Evolutionary conservation across 768 basidiomycete species (phyloP), one percentile per base, ranked within the genome.

Genomic region (Termitomyces sp.): DNA sequence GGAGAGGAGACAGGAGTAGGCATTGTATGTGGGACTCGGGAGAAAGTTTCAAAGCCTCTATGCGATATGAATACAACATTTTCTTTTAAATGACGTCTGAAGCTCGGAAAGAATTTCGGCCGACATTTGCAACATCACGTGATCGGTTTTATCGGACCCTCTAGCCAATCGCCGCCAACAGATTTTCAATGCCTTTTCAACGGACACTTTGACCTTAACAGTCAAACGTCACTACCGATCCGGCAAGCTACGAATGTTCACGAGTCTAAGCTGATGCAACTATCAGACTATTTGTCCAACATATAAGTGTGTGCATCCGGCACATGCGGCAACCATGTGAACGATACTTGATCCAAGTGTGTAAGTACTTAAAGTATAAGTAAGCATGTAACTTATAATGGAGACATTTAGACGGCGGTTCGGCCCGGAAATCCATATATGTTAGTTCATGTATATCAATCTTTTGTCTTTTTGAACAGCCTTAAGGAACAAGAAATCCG

Each of bases 1-100:
- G 93, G 92, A 21, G 78, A 72, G 53, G 71, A 59, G 41, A 73
- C 62, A 28, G 73, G 69, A 51, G 71, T 67, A 56, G 79, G 73
- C 78, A 80, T 80, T 35, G 55, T 66, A 46, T 45, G 31, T n/a
- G 49, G 45, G 49, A 47, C 41, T 47, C 55, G 51, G 53, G 23
- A 2, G 23, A 59, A 54, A 58, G 48, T 35, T 49, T 37, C 15
- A 8, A 40, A 40, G 30, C 15, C 37, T 38, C 15, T 15, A 17
- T 38, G 15, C 37, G 37, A 48, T 48, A 47, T 31, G 14, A 21
- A 31, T 33, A 8, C 52, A 33, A 31, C 30, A 45, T 58, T 52
- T 33, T 59, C 57, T 52, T 58, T 52, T 59, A 59, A 45, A 59
- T 48, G 48, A 57, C 52, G 49, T 50, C 52, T 50, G 52, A 40